phyloP scores from a whole-genome alignment of 1,284 basidiomycete genomes.

The Rhodofomes roseus region DNA sequence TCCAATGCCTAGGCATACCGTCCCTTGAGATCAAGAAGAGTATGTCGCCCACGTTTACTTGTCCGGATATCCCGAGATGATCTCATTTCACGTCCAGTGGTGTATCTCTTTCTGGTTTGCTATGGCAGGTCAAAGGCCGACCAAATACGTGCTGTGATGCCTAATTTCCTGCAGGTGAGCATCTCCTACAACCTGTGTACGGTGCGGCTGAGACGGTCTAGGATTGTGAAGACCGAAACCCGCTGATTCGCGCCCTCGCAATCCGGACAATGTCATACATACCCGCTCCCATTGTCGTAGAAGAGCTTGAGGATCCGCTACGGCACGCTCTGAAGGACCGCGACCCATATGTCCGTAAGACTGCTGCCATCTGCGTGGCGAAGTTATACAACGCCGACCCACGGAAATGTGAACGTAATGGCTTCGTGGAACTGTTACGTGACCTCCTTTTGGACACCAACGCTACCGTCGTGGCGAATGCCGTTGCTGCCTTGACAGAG shows the following conservation, averaged over 20 bases:
- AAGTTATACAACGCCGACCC: conserved; percentile 89
- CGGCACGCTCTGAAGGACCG: conserved; percentile 86
- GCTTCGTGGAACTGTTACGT: conserved; percentile 82
- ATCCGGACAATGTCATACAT: conserved; percentile 98
- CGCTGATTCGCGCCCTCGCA: conserved; percentile 87
- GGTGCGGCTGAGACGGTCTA: conserved; percentile 29
- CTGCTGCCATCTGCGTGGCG: conserved; percentile 90
- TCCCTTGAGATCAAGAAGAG: conserved; percentile 99
- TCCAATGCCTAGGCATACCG: conserved; percentile 85
- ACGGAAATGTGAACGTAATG: conserved; percentile 77
- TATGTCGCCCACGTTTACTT: conserved; percentile 27
- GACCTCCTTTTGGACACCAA: conserved; percentile 91
- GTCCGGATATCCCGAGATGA: background rate
- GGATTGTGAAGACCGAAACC: conserved; percentile 92
- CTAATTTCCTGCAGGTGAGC: conserved; percentile 80
- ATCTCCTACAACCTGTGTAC: background rate
- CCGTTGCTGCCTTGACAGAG: conserved; percentile 90
- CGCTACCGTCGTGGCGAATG: conserved; percentile 92
- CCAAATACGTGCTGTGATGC: conserved; percentile 84
- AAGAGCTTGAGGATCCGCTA: conserved; percentile 80
- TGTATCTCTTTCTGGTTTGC: conserved; percentile 90
- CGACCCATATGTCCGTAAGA: conserved; percentile 96
- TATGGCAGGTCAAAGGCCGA: conserved; percentile 89
- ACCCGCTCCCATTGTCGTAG: conserved; percentile 76
- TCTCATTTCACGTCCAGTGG: conserved; percentile 53